These are phyloP conservation scores for Fusarium mexicanum DNA, from an alignment of 2,329 filamentous ascomycete species.

Conservation along the genomic window DNA sequence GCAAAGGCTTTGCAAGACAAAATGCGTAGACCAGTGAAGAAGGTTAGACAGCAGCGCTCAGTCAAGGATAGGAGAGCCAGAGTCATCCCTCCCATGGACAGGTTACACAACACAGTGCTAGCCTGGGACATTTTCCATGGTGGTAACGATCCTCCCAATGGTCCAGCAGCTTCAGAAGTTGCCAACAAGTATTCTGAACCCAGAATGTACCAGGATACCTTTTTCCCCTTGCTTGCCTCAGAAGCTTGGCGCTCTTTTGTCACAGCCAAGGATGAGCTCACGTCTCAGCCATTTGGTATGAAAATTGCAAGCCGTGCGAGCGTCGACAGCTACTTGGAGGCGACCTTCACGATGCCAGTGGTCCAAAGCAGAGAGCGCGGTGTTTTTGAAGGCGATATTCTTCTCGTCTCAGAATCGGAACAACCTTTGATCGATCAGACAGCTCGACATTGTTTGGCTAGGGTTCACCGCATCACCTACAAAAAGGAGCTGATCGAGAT, in stretches of 20 bases:
- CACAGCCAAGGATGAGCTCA: slow-evolving; percentile 86
- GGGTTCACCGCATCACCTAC: slow-evolving; percentile 80
- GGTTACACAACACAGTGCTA: slow-evolving; percentile 85
- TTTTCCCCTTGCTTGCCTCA: slow-evolving; percentile 87
- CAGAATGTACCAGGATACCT: slow-evolving; percentile 84
- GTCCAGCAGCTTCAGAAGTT: slow-evolving; percentile 78
- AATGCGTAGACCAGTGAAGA: slow-evolving; percentile 80
- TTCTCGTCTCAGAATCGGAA: slow-evolving; percentile 80
- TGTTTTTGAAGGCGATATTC: slow-evolving; percentile 85
- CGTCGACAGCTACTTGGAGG: slow-evolving; percentile 92
- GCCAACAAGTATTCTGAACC: slow-evolving; percentile 81
- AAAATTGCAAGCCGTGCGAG: slow-evolving; percentile 88
- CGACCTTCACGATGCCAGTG: slow-evolving; percentile 83
- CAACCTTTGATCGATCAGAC: slow-evolving; percentile 73
- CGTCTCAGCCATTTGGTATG: slow-evolving; percentile 82
- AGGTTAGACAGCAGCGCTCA: slow-evolving; percentile 81
- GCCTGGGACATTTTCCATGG: slow-evolving; percentile 95
- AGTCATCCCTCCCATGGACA: slow-evolving; percentile 86
- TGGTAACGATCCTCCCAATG: slow-evolving; percentile 84
- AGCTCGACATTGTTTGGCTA: slow-evolving; percentile 84
- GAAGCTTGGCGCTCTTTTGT: slow-evolving; percentile 97
- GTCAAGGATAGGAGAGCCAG: slow-evolving; percentile 94
- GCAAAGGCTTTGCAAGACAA: slow-evolving; percentile 61
- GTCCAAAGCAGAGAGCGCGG: slow-evolving; percentile 75
- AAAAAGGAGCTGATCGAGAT: slow-evolving; percentile 87